These are phyloP conservation scores for Agroathelia rolfsii DNA, from an alignment of 1,284 basidiomycete species.

Conservation along the genomic window DNA sequence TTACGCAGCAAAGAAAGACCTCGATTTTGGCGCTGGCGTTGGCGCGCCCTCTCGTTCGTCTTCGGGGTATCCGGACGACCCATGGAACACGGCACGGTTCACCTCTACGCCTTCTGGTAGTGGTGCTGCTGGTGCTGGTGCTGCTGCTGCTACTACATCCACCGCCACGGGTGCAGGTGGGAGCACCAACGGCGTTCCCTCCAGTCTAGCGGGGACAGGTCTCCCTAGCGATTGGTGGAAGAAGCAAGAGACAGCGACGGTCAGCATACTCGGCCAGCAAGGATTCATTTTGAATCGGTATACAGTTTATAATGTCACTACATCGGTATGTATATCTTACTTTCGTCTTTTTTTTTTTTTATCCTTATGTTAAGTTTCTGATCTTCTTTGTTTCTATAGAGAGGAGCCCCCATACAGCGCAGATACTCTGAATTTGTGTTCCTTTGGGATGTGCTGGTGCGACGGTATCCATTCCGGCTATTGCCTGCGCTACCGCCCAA, in stretches of 20 bases:
- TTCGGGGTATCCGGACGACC: conserved; percentile 59
- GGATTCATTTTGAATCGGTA: conserved; percentile 82
- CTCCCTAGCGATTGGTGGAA: conserved; percentile 79
- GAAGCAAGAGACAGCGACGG: conserved; percentile 59
- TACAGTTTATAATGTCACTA: conserved; percentile 69
- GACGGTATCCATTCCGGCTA: conserved; percentile 85
- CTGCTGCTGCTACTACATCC: conserved; percentile 13
- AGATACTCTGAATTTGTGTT: conserved; percentile 88
- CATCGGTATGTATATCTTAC: conserved; percentile 54
- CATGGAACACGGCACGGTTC: conserved; percentile 48
- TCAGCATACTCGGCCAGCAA: conserved; percentile 73
- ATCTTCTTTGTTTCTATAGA: conserved; percentile 25
- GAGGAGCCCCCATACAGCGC: conserved; percentile 54
- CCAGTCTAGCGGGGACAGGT: conserved; percentile 58
- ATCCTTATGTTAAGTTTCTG: conserved; percentile 7
- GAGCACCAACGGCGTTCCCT: conserved; percentile 38
- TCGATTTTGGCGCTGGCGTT: conserved; percentile 23
- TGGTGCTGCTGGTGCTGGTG: conserved; percentile 12
- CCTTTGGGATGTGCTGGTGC: conserved; percentile 73
- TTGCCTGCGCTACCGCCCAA: conserved; percentile 86
- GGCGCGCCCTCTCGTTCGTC: conserved; percentile 38
- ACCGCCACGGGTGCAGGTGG: conserved; percentile 11
- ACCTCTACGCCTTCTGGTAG: conserved; percentile 13
- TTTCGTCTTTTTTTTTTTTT: conserved; percentile 5
- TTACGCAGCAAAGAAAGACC: too few relatives aligned